A percentile compares a stretch with the other conserved stretches of the same genome.
Conservation (phyloP, 371 early-diverging fungal species). For the Fennellomyces sp. region DNA sequence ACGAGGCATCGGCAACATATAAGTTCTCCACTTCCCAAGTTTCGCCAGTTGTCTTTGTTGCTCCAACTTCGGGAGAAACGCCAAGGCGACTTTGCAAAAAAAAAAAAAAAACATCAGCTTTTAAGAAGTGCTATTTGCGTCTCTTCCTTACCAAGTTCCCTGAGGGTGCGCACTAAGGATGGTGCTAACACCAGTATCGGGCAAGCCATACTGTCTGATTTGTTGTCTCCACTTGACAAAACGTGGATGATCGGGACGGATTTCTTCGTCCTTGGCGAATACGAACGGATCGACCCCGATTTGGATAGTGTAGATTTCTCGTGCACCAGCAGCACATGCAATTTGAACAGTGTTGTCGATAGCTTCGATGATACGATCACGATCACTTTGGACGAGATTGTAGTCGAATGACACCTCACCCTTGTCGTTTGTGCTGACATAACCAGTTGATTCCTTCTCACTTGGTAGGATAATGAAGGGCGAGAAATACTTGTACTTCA, state of each 20-base stretch:
- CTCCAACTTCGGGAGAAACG: too few species aligned
- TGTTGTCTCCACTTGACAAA: slow-evolving; percentile 19
- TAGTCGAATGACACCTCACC: slow-evolving; percentile 31
- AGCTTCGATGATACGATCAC: slow-evolving; percentile 39
- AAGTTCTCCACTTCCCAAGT: too few species aligned
- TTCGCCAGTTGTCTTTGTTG: too few species aligned
- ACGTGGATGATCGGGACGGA: slow-evolving; percentile 23
- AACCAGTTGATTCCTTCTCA: slow-evolving; percentile 58
- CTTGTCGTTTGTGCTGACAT: slow-evolving; percentile 9
- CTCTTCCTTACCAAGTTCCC: slow-evolving; percentile 63
- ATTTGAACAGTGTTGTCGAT: slow-evolving; percentile 43
- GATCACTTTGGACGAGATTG: slow-evolving; percentile 51
- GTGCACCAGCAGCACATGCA: slow-evolving; percentile 68
- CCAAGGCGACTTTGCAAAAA: too few species aligned
- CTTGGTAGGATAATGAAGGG: slow-evolving; percentile 57
- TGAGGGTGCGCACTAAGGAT: slow-evolving; percentile 49
- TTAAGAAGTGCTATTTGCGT: too few species aligned
- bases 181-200: slow-evolving; percentile 16
- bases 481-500: slow-evolving; percentile 31
- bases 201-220: slow-evolving; percentile 20
- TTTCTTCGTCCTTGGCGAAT: slow-evolving; percentile 24
- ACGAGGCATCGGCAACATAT: too few species aligned
- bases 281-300: slow-evolving; percentile 34
- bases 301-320: slow-evolving; percentile 51
- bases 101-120: too few species aligned